Evolutionary conservation across 2,329 filamentous ascomycete species (phyloP).

Genomic region (Incumbomyces lentus): DNA sequence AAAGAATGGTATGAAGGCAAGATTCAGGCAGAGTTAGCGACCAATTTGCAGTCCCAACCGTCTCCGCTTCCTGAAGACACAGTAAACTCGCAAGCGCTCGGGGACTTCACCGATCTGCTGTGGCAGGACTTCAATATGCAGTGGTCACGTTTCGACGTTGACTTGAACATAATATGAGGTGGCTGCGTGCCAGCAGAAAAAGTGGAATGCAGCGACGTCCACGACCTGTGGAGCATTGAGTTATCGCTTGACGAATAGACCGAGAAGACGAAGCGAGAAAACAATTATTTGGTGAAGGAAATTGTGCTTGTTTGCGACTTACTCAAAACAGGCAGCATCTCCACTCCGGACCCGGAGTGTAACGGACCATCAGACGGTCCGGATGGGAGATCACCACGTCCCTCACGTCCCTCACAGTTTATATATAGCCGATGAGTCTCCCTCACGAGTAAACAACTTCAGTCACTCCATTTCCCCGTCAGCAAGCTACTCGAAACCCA

Average conservation of each 20-base stretch:
- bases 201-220: neutral
- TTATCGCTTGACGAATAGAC: no score
- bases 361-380: neutral
- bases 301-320: no score
- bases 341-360: neutral
- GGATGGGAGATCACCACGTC: neutral
- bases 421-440: no score
- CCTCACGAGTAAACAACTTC: no score
- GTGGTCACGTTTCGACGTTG: constrained; percentile 3
- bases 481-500: no score
- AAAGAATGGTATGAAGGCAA: constrained; percentile 14
- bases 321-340: neutral
- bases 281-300: no score
- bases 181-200: constrained; percentile 5
- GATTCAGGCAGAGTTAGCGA: constrained; percentile 10
- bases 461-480: no score
- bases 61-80: neutral
- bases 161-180: constrained; percentile 8
- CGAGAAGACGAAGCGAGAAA: no score
- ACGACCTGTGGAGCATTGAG: neutral
- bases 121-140: constrained; percentile 12
- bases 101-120: constrained; percentile 8
- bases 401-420: no score
- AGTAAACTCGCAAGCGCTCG: constrained; percentile 6
- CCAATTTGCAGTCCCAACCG: neutral